phyloP scores from a whole-genome alignment of 148 eudicot genomes.

The Diospyros lotus region DNA sequence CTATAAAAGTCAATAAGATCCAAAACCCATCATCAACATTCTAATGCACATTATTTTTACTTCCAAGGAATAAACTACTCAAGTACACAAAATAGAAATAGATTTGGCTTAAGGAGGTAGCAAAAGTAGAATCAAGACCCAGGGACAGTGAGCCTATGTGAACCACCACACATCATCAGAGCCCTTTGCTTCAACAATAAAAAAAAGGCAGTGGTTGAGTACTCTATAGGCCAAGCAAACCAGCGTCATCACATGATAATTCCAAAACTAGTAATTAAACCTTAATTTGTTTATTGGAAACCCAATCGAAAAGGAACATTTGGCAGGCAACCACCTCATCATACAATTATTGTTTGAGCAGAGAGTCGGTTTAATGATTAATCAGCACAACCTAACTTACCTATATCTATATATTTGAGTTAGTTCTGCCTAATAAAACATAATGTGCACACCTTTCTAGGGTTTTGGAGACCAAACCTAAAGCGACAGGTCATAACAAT shows the following conservation, averaged over 20 bases:
- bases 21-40: too few species aligned
- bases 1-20: too few species aligned
- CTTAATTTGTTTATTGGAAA: background rate
- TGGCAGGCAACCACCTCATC: background rate
- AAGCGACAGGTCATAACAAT: too few species aligned
- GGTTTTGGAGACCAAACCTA: background rate
- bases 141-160: too few species aligned
- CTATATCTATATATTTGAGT: background rate
- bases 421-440: background rate
- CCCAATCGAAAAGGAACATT: background rate
- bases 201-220: constrained; percentile 5
- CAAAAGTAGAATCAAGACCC: too few species aligned
- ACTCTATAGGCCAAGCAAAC: background rate
- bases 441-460: background rate
- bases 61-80: too few species aligned
- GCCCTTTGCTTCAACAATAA: too few species aligned
- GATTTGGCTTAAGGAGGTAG: too few species aligned
- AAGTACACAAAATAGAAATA: too few species aligned
- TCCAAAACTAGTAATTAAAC: background rate
- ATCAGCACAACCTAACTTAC: constrained; percentile 7
- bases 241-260: background rate
- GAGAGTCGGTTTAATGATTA: constrained; percentile 14
- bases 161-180: too few species aligned
- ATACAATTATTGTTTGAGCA: constrained; percentile 9
- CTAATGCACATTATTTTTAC: too few species aligned